Base-by-base conservation (phyloP, 495 filamentous ascomycete genomes). In the Melanomma pulvis-pyrius region DNA sequence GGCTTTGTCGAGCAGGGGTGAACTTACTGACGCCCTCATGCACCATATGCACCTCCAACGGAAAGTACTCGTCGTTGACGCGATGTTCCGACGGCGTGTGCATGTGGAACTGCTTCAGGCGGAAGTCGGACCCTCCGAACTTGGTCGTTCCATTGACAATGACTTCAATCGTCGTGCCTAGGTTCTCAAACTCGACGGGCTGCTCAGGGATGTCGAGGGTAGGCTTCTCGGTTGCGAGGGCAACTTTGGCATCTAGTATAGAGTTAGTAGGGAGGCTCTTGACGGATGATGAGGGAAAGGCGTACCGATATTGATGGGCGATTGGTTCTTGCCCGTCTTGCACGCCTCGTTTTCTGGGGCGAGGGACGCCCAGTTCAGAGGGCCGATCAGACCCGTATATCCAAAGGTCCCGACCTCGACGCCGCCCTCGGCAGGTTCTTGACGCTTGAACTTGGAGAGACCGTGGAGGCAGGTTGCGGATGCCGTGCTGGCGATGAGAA, bases 11-110 rank as follows among this genome's bases (percentile, higher is more conserved):
- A 28, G 32, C 13, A 30, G 50, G 54, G 39, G 39, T 22, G 8
- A 22, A 75, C 77, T 24, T 75, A 82, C 81, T 72, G 13, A 74
- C 51, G 47, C 77, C 78, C 71, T 82, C 79, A 68, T 85, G 86
- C 34, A 90, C 87, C 77, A 89, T 84, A 75, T 90, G 87, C 74
- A 84, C 79, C 74, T 90, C 87, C 75, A 89, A 67, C 7, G 83
- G 83, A 58, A 76, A 84, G 68, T 82, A 79, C 71, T 86, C 86
- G 73, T 78, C 74, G 47, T 64, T 75, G 19, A 91, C 71, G 58
- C 79, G 80, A 71, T 90, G 88, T 77, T 91, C 88, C 71, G 82
- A 83, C 7, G 88, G 87, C 13, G 87, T 83, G 70, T 91, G 87
- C 74, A 90, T 86, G 73, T 91, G 87, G 77, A 88, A 89, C 68